Base-by-base conservation (phyloP, 2,329 filamentous ascomycete genomes). In the Trichoderma pleuroti region DNA sequence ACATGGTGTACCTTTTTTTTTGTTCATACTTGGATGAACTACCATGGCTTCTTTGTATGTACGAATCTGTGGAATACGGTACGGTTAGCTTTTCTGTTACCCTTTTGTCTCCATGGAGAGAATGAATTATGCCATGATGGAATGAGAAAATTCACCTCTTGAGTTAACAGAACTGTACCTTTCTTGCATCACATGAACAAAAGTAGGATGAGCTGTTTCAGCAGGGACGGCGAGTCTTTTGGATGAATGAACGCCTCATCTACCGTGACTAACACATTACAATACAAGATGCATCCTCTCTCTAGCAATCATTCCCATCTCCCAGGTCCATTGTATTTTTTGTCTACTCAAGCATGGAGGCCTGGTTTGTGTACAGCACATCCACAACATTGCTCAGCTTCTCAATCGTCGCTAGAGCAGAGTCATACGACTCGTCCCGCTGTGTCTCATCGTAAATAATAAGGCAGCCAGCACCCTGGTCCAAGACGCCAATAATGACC, bases 361-460 rank as follows among this genome's bases (percentile, higher is more conserved):
- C 96, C 85, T 99, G 95, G 86, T 98, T 98, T 74, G 93, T 94
- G 86, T 98, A 99, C 78, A 99, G 85, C 75, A 97, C 93, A 82
- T 99, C 97, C 74, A 99, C 97, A 74, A 99, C 96, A 79, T 91
- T 97, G 85, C 94, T 95, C 81, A 99, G 83, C 89, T 98, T 98
- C 80, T 97, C 95, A 75, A 99, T 97, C 3, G 96, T 99, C 73
- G 93, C 90, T 78, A 99, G 85, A 5, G 97, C 97, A 14, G 94
- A 92, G 81, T 98, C 96, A 79, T 99, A 99, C 39, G 92, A 91
- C 83, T 95, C 91, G 80, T 99, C 96, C 74, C 94, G 89, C 80
- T 97, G 91, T 16, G 93, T 93, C 88, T 99, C 96, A 78, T 99
- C 96, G 78, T 91, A 99, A 76, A 99, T 93, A 81, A 98, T 97